Base-by-base conservation (phyloP, 2,329 filamentous ascomycete genomes). In the Beauveria pseudobassiana region DNA sequence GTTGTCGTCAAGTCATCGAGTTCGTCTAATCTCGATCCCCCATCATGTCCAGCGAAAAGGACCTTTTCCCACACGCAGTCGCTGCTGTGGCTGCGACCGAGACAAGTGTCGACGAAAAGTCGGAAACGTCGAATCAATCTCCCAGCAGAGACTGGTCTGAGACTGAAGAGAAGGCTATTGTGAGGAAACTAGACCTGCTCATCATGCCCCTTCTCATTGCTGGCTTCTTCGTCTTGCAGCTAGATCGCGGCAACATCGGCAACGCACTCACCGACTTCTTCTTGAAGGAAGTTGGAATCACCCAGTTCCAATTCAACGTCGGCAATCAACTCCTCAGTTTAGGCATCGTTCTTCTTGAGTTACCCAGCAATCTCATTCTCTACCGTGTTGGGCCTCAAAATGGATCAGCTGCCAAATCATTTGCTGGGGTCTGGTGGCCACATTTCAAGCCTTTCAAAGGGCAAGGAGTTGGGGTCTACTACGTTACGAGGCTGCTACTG, bases 281-380 rank as follows among this genome's bases (percentile, higher is more conserved):
- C 62, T 74, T 78, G 14, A 65, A 71, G 34, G 78, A 80, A 63
- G 71, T 80, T 14, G 69, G 71, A 8, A 75, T 80, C 63, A 76
- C 72, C 2, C 77, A 77, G 9, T 75, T 79, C 62, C 74, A 80
- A 62, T 74, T 79, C 66, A 80, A 80, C 38, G 69, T 78, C 42
- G 78, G 78, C 5, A 73, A 76, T 14, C 75, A 78, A 61, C 67
- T 80, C 40, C 68, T 80, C 2, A 77, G 76, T 0, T 69, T 75
- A 1, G 77, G 77, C 5, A 79, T 80, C 42, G 76, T 80, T 5
- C 67, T 79, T 8, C 67, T 71, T 40, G 69, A 76, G 63, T 65
- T 69, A 20, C 77, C 78, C 0, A 78, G 76, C 30, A 80, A 80
- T 63, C 72, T 80, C 10, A 70, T 79, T 10, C 66, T 80, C 18